Evolutionary conservation across 345 rosid species (phyloP), one percentile per base, ranked within the genome.

Genomic region (Sapria himalayana): DNA sequence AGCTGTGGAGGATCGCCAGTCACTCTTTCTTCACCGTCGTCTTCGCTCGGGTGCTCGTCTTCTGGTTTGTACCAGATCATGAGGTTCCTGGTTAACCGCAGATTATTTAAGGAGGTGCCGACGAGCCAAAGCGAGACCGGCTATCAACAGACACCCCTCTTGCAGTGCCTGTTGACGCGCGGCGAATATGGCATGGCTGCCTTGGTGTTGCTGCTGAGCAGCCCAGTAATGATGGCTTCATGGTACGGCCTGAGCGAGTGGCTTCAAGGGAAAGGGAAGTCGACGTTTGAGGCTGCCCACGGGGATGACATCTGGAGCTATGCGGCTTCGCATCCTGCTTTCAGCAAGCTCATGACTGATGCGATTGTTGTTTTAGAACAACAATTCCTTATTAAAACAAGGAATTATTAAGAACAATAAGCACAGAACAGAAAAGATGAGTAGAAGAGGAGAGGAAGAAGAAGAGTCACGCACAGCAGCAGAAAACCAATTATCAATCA

Each of bases 11-110:
- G 27, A 6, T 22, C 43, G 6, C n/a, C n/a, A n/a, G 13, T 52
- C 15, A 6, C 42, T 10, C 50, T 52, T 1, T 11, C 27, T 1
- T 24, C 43, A 15, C 57, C 37, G 14, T 52, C 57, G 3, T 34
- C 50, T 2, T 13, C 37, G 27, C 43, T 52, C 20, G 13, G 21
- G 2, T 43, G 56, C 20, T 13, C 40, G 3, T 22, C 33, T 2
- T 7, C 57, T 15, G 7, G 19, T 20, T 49, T 52, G 0, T 22
- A 20, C 13, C 41, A 50, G 5, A 36, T 35, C 27, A 43, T 52
- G 50, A 17, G 57, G 24, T 52, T 34, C 44, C 11, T 52, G 25
- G 43, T 14, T 29, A 36, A 34, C 37, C 37, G 22, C 37, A 22
- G 37, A 8, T 3, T 52, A 21, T 44, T 52, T 31, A 37, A 25